Percentiles rank a stretch among this genome's conserved stretches.
These are phyloP conservation scores for Cydonia oblonga DNA, from an alignment of 331 rosid genomes.

Conservation along the genomic window DNA sequence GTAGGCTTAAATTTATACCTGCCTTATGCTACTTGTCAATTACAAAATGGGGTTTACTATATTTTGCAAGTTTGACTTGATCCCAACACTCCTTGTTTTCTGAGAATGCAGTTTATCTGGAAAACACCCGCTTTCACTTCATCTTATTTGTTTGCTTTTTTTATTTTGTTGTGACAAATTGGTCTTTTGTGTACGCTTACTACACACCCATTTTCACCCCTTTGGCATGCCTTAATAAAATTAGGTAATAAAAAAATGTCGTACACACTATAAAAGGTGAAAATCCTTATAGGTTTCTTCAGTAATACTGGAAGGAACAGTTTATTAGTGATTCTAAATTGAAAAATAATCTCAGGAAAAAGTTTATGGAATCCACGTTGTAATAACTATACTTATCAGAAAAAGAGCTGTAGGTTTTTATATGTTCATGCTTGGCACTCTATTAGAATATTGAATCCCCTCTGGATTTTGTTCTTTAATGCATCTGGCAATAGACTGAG, in stretches of 20 bases:
- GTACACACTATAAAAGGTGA: background rate
- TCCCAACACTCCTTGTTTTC: background rate
- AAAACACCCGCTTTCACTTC: background rate
- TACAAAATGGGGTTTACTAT: background rate
- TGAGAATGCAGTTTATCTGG: background rate
- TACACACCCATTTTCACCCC: background rate
- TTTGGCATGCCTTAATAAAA: background rate
- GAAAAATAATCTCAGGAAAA: background rate
- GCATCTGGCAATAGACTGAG: too few species aligned
- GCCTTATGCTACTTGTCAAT: background rate
- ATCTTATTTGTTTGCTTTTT: background rate
- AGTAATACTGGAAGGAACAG: background rate
- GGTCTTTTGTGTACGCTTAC: background rate
- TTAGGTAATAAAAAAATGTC: background rate
- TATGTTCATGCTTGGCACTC: background rate
- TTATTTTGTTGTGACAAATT: background rate
- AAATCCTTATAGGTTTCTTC: background rate
- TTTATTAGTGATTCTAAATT: background rate
- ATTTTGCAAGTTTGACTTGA: background rate
- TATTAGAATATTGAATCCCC: too few species aligned
- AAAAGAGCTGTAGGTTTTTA: background rate
- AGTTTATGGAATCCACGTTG: background rate
- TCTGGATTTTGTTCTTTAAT: too few species aligned
- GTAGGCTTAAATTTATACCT: background rate
- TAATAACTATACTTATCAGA: background rate